Conservation (phyloP, 495 filamentous ascomycete species). For the Sabuloglossum arenarium region DNA sequence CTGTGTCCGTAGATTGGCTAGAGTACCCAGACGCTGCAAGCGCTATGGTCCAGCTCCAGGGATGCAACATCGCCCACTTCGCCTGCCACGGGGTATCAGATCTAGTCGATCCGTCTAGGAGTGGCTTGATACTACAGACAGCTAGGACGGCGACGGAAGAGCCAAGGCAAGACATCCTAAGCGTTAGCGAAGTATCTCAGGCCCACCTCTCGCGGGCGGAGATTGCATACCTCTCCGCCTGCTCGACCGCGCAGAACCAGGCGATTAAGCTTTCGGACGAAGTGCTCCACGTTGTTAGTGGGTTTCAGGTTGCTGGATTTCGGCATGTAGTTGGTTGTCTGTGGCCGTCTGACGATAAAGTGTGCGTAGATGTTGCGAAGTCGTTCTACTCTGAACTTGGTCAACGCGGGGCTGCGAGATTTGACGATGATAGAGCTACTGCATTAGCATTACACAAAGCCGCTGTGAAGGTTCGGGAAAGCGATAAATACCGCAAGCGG, state of each 20-base stretch:
- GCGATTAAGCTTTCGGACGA: conserved; percentile 14
- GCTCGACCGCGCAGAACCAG: conserved; percentile 11
- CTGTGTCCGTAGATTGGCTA: background rate
- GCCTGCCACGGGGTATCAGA: conserved; percentile 13
- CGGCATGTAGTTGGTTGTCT: conserved; percentile 18
- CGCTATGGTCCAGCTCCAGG: conserved; percentile 1
- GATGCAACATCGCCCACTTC: conserved; percentile 10
- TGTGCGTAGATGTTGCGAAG: too few species aligned
- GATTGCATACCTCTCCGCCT: conserved; percentile 19
- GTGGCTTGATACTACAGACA: conserved; percentile 13
- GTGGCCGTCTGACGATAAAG: conserved; percentile 7
- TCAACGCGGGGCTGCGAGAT: background rate
- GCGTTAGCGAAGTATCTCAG: conserved; percentile 6
- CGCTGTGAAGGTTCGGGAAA: conserved; percentile 1
- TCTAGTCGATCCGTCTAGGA: conserved; percentile 9
- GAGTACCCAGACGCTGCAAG: background rate
- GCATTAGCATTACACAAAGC: conserved; percentile 1
- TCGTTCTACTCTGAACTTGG: background rate
- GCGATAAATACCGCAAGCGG: conserved; percentile 3
- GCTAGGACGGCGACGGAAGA: background rate
- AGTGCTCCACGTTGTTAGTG: conserved; percentile 16
- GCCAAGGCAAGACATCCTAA: too few species aligned
- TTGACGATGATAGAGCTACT: background rate
- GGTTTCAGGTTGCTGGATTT: conserved; percentile 19
- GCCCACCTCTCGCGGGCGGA: conserved; percentile 4